Base-by-base conservation (phyloP, 2,329 filamentous ascomycete genomes). In the Trematosphaeria pertusa region DNA sequence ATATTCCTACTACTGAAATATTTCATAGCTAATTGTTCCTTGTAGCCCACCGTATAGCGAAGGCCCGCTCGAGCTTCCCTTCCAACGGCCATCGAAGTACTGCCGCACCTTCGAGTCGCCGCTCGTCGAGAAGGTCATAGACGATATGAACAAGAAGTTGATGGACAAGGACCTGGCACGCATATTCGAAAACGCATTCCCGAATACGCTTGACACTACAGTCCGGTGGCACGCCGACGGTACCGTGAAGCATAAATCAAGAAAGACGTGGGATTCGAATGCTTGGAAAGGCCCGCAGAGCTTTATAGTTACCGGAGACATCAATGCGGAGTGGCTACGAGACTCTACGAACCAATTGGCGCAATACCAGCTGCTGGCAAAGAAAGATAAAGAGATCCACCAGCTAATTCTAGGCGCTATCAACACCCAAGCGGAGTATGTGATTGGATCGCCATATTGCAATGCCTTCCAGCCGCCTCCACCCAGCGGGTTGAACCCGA, bases 381-480 rank as follows among this genome's bases (percentile, higher is more conserved):
- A 86, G 63, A 89, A 90, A 54, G 92, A 97, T 65, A 82, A 84
- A 30, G 82, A 81, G 32, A 86, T 99, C 39, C 85, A 87, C 67
- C 87, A 83, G 52, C 77, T 99, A 42, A 91, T 99, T 19, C 77
- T 95, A 1, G 94, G 94, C 17, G 93, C 93, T 32, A 96, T 97
- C 75, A 96, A 96, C 70, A 97, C 94, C 0, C 94, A 99, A 73
- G 83, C 89, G 12, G 93, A 97, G 71, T 97, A 91, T 65, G 89
- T 99, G 32, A 96, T 97, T 52, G 85, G 90, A 63, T 91, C 89
- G 1, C 94, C 94, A 0, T 99, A 97, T 75, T 99, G 94, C 80
- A 97, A 99, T 71, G 94, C 94, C 14, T 99, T 97, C 73, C 94
- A 99, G 70, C 93, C 94, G 4, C 94, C 94, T 0, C 87, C 89